Percentiles rank a stretch among this genome's conserved stretches.
Evolutionary conservation across 306 rosid species (phyloP).

Genomic region (Fagus sylvatica): DNA sequence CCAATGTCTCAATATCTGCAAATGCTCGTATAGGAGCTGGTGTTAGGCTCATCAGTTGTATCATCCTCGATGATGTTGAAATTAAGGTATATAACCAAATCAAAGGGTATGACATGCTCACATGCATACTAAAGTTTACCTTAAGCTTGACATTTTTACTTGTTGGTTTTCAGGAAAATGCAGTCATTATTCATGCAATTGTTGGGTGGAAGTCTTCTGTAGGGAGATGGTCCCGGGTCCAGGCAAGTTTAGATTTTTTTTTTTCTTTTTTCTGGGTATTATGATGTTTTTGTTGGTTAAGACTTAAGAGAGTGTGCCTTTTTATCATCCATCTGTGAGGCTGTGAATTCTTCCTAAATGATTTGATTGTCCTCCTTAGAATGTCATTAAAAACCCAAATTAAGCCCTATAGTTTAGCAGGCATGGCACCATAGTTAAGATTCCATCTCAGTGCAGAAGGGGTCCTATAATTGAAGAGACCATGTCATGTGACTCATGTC

Average conservation of each 20-base stretch:
- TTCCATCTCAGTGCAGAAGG: not conserved
- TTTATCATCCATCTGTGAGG: not conserved
- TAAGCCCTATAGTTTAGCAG: not conserved
- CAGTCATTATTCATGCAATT: slow-evolving; percentile 81
- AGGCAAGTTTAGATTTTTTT: slow-evolving; percentile 54
- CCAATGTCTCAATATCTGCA: slow-evolving; percentile 92
- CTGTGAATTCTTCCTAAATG: not conserved
- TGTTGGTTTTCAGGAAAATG: slow-evolving; percentile 68
- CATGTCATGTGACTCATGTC: not conserved
- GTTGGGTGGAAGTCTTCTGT: slow-evolving; percentile 94
- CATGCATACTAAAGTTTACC: slow-evolving; percentile 7
- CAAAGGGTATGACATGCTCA: slow-evolving; percentile 12
- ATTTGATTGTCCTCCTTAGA: not conserved
- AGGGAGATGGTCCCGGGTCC: slow-evolving; percentile 91
- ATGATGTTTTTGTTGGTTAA: slow-evolving; percentile 3
- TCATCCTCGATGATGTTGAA: slow-evolving; percentile 84
- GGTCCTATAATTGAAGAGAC: not conserved
- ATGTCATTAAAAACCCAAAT: not conserved
- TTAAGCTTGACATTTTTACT: not conserved
- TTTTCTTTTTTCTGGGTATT: not conserved
- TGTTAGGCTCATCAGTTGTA: slow-evolving; percentile 85
- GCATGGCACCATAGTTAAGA: not conserved
- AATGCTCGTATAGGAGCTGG: slow-evolving; percentile 97
- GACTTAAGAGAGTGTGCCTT: slow-evolving; percentile 2
- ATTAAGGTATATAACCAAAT: slow-evolving; percentile 57